A percentile compares a stretch with the other conserved stretches of the same genome.
phyloP scores from a whole-genome alignment of 2,329 filamentous ascomycete genomes.

The Aureobasidium pullulans region DNA sequence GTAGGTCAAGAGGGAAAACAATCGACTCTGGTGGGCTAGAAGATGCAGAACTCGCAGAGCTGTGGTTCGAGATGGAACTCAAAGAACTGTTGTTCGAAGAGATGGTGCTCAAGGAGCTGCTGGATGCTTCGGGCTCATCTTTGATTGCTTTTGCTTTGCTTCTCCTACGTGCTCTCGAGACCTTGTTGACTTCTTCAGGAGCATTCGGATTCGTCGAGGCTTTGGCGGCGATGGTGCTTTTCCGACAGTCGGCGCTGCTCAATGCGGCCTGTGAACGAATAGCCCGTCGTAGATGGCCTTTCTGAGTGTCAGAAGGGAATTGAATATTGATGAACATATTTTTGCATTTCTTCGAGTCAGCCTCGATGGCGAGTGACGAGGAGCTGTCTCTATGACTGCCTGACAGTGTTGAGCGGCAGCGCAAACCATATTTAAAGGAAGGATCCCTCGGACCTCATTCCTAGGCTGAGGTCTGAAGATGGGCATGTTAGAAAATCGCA shows the following conservation, averaged over 20 bases:
- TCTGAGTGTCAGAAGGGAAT: conserved; percentile 1
- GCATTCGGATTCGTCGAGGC: not conserved
- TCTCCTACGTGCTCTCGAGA: not conserved
- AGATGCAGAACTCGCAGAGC: not conserved
- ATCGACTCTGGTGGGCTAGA: not conserved
- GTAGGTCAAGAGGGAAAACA: not conserved
- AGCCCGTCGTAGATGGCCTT: not conserved
- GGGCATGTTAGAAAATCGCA: not conserved
- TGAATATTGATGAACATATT: conserved; percentile 5
- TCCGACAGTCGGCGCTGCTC: not conserved
- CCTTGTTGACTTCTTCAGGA: not conserved
- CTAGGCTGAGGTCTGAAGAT: not conserved
- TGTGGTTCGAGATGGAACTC: not conserved
- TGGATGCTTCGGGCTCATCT: not conserved
- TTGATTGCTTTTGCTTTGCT: not conserved
- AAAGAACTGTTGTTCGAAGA: not conserved
- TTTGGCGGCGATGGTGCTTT: conserved; percentile 2
- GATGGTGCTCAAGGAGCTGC: not conserved
- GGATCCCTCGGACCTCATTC: not conserved
- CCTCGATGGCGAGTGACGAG: not conserved
- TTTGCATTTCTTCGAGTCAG: not conserved
- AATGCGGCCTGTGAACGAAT: conserved; percentile 5
- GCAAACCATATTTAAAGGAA: not conserved
- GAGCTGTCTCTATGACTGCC: not conserved
- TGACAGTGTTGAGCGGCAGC: not conserved